Percentiles rank a stretch among this genome's conserved stretches.
phyloP scores from a whole-genome alignment of 306 rosid genomes.

The Abrus precatorius region DNA sequence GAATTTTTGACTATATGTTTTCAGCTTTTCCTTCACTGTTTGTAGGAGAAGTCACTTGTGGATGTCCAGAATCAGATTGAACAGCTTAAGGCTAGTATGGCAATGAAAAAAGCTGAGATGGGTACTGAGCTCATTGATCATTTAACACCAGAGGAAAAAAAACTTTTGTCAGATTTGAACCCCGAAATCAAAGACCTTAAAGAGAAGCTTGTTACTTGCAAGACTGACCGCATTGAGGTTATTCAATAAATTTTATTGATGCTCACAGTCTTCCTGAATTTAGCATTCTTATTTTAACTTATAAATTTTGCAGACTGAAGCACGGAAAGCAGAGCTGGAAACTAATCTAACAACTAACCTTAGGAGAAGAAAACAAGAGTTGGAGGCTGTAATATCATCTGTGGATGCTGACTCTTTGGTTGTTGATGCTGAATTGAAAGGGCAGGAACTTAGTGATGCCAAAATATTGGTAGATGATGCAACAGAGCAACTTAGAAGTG shows the following conservation, averaged over 20 bases:
- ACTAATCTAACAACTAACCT: slow-evolving; percentile 97
- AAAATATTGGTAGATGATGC: slow-evolving; percentile 77
- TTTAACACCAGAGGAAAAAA: slow-evolving; percentile 87
- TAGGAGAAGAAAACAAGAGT: slow-evolving; percentile 91
- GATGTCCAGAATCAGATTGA: slow-evolving; percentile 90
- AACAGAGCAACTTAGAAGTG: slow-evolving; percentile 78
- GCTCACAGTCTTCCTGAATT: neutral
- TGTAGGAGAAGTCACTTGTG: slow-evolving; percentile 88
- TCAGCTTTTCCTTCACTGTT: slow-evolving; percentile 48
- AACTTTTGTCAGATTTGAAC: slow-evolving; percentile 81
- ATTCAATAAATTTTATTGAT: slow-evolving; percentile 43
- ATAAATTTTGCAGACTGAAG: slow-evolving; percentile 71
- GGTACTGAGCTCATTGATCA: slow-evolving; percentile 97
- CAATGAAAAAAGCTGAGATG: slow-evolving; percentile 88
- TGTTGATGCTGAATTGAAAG: slow-evolving; percentile 74
- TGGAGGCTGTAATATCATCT: slow-evolving; percentile 80
- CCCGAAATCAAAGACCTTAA: slow-evolving; percentile 90
- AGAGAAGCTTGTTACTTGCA: slow-evolving; percentile 87
- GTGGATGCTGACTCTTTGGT: slow-evolving; percentile 69
- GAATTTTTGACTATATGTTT: slow-evolving; percentile 15
- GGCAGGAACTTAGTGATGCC: slow-evolving; percentile 79
- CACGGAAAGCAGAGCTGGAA: slow-evolving; percentile 94
- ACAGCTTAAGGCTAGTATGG: slow-evolving; percentile 85
- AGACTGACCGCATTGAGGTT: slow-evolving; percentile 93
- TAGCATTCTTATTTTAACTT: slow-evolving; percentile 40